A percentile compares a stretch with the other conserved stretches of the same genome.
Conservation (phyloP, 257 asterid species). For the Ocimum tenuiflorum region DNA sequence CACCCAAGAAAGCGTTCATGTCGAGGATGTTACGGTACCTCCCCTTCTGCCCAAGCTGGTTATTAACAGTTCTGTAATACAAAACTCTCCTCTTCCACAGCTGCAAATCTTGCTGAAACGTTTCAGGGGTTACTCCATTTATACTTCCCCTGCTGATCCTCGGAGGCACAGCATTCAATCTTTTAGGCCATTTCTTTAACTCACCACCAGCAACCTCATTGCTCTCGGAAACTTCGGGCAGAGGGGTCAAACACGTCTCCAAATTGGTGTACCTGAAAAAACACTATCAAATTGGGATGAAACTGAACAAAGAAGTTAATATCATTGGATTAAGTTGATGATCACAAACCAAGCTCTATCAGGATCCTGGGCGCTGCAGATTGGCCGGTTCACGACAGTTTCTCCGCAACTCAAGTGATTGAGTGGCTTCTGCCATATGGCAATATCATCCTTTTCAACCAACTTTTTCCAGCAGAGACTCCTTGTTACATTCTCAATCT, state of each 20-base stretch:
- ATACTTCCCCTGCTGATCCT: conserved; percentile 53
- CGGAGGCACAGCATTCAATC: conserved; percentile 57
- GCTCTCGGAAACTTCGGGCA: conserved; percentile 50
- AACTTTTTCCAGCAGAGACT: conserved; percentile 83
- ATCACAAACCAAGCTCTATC: conserved; percentile 62
- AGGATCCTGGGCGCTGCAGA: conserved; percentile 47
- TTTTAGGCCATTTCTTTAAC: conserved; percentile 63
- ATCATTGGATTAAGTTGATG: neutral
- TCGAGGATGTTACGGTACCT: conserved; percentile 69
- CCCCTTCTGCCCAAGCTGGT: conserved; percentile 51
- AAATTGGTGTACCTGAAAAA: conserved; percentile 54
- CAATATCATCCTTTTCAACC: conserved; percentile 65
- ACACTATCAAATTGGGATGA: neutral
- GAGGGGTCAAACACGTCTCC: conserved; percentile 64
- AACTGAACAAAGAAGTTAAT: neutral
- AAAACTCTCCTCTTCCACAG: conserved; percentile 66
- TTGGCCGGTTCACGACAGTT: conserved; percentile 25
- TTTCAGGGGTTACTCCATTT: conserved; percentile 33
- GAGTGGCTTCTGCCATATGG: conserved; percentile 77
- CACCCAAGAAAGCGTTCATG: conserved; percentile 83
- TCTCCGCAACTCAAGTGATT: conserved; percentile 49
- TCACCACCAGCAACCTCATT: conserved; percentile 61
- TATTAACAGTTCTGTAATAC: conserved; percentile 58
- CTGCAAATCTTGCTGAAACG: conserved; percentile 37
- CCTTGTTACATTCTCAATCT: conserved; percentile 53